Conservation (phyloP, 2,329 filamentous ascomycete genomes). For the Teratosphaeria gauchensis region DNA sequence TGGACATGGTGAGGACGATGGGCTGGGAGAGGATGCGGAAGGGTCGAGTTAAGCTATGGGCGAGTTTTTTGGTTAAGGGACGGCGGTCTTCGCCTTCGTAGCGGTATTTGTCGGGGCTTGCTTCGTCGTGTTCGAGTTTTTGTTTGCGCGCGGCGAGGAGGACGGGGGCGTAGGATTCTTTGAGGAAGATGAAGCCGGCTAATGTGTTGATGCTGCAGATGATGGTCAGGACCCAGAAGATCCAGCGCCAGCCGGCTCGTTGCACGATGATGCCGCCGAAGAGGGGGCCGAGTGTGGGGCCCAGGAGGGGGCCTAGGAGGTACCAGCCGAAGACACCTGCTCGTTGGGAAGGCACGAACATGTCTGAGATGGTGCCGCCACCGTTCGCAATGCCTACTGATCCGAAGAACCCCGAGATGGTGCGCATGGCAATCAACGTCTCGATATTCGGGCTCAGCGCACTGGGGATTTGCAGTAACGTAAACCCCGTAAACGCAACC, state of each 20-base stretch:
- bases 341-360: slow-evolving; percentile 39
- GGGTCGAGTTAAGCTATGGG: slow-evolving; percentile 30
- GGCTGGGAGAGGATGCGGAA: slow-evolving; percentile 36
- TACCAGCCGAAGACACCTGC: slow-evolving; percentile 40
- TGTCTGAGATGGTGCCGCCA: slow-evolving; percentile 43
- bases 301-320: slow-evolving; percentile 34
- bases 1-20: slow-evolving; percentile 37
- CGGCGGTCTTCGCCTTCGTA: slow-evolving; percentile 34
- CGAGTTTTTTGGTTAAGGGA: slow-evolving; percentile 28
- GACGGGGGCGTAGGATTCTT: slow-evolving; percentile 36
- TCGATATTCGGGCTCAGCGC: slow-evolving; percentile 40
- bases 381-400: slow-evolving; percentile 43
- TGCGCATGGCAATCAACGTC: slow-evolving; percentile 35
- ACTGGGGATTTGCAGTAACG: slow-evolving; percentile 38
- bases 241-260: slow-evolving; percentile 38
- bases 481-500: slow-evolving; percentile 35
- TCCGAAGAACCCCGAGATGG: slow-evolving; percentile 41
- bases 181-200: slow-evolving; percentile 34
- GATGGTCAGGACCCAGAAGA: slow-evolving; percentile 39
- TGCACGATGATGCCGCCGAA: slow-evolving; percentile 38
- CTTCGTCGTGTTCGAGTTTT: slow-evolving; percentile 25
- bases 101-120: slow-evolving; percentile 31
- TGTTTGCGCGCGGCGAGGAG: slow-evolving; percentile 29
- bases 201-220: slow-evolving; percentile 33
- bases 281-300: slow-evolving; percentile 31